Conservation (phyloP, 768 basidiomycete genomes). For the Mycena haematopus region DNA sequence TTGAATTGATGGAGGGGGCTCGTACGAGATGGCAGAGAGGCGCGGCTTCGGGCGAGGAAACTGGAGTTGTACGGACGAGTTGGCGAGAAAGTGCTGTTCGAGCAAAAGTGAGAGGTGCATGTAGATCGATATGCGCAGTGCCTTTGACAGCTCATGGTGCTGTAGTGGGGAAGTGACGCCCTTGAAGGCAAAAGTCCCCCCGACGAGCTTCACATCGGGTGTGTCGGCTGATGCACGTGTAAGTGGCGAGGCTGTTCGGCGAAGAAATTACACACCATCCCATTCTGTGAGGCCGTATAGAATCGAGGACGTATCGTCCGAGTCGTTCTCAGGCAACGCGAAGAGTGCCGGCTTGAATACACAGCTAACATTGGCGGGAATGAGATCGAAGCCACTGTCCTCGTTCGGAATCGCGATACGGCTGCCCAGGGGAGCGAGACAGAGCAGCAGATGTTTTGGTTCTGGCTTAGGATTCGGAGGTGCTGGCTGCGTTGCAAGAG, state of each 20-base stretch:
- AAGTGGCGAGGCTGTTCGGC: background rate
- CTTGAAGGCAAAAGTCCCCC: constrained; percentile 66
- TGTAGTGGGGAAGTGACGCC: constrained; percentile 51
- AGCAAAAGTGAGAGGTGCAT: constrained; percentile 63
- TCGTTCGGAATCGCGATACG: constrained; percentile 38
- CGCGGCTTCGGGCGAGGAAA: constrained; percentile 45
- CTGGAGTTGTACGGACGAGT: constrained; percentile 55
- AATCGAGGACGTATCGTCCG: constrained; percentile 39
- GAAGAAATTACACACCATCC: constrained; percentile 46
- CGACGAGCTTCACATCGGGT: constrained; percentile 49
- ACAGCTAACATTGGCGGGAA: constrained; percentile 50
- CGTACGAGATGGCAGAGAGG: constrained; percentile 8
- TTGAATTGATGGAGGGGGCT: constrained; percentile 27
- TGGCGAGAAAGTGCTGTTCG: constrained; percentile 62
- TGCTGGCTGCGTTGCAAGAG: constrained; percentile 34
- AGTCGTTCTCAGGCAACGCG: constrained; percentile 41
- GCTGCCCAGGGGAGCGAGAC: constrained; percentile 49
- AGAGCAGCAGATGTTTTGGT: constrained; percentile 58
- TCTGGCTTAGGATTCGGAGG: constrained; percentile 35
- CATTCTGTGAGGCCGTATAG: constrained; percentile 60
- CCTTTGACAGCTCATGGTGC: constrained; percentile 49
- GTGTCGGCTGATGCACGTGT: background rate
- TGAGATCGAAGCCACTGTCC: constrained; percentile 48
- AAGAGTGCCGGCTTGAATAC: constrained; percentile 50
- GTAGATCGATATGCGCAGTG: constrained; percentile 61